Base-by-base conservation (phyloP, 495 filamentous ascomycete genomes). In the Aspergillus ostianus region DNA sequence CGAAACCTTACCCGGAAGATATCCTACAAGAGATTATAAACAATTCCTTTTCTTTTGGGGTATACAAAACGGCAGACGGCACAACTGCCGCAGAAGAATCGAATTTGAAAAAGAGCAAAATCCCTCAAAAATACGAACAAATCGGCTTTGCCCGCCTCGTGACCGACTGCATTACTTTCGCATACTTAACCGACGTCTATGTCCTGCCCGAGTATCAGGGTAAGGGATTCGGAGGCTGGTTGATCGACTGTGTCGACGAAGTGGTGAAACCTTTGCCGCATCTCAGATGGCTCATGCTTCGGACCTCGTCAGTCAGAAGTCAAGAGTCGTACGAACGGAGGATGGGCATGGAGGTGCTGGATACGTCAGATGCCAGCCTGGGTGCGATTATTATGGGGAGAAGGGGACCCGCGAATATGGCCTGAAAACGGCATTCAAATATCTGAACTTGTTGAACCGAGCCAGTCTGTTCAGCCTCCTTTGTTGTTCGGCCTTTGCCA, bases 151-250 rank as follows among this genome's bases (percentile, higher is more conserved):
- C 81, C 10, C 78, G 87, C 8, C 66, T 89, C 7, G 68, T 90
- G 23, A 91, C 87, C 0, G 88, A 90, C 62, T 68, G 81, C 60
- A 76, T 84, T 12, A 86, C 86, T 0, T 82, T 87, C 60, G 85
- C 78, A n/a, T 90, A 88, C 63, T 72, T 90, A 21, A 87, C 87
- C 10, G 88, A 90, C 57, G 83, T 91, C 21, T 91, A 85, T 60
- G 71, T 90, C 6, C 57, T 84, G 0, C 66, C 74, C 0, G 74
- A 81, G 53, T 76, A 85, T 52, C 82, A 87, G 56, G 78, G 82
- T 0, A 70, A 77, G n/a, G 87, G 87, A 0, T 73, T 91, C 0
- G 87, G 82, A 0, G 73, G 68, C 10, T 92, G 85, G 85, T 64
- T 90, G 57, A 80, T 88, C 61, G 61, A 67, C 19, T 86, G 85